Evolutionary conservation across 306 rosid genomes (phyloP), one percentile per base, ranked within the genome.

Genomic region (Inga leiocalycina): DNA sequence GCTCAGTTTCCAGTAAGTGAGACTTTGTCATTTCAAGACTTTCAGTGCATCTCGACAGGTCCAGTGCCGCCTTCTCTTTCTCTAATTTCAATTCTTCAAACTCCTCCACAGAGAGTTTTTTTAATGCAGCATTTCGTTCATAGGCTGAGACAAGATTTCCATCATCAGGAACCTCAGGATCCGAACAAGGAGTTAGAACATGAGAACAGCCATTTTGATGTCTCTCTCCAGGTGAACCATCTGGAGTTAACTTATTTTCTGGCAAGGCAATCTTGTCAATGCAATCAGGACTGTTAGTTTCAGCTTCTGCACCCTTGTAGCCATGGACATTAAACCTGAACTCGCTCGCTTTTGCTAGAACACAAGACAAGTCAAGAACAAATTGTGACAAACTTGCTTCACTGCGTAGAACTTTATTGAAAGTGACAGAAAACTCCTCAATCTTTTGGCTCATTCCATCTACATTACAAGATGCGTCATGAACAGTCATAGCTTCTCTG

Each of bases 241-340:
- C 91, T 82, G 81, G 92, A 68, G 83, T 84, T 67, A 85, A 84
- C 89, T 90, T 96, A 70, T 94, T 91, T 87, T 96, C 97, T 6
- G 97, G 97, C 84, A 97, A 84, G 51, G 91, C 99, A 78, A 97
- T 91, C 90, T 97, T 97, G 89, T 97, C 99, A 72, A 97, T 97
- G 86, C 98, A 97, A 88, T 96, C 97, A 46, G 97, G 95, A 88
- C 97, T 90, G 81, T 48, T 91, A 34, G 86, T 75, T 87, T 93
- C 99, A 6, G 87, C 88, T 85, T 88, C 95, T 67, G 84, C 68
- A 79, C 88, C 89, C 87, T 89, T 92, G 90, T 90, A 92, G 32
- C 92, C 94, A 77, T 90, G 88, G 83, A 89, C 93, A 75, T 87
- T 85, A 80, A 90, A 91, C 87, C 91, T 91, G 83, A 97, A 92